Percentiles rank a stretch among this genome's conserved stretches.
Conservation (phyloP, 1,139 yeast genomes). For the Yamadazyma epiphylla region DNA sequence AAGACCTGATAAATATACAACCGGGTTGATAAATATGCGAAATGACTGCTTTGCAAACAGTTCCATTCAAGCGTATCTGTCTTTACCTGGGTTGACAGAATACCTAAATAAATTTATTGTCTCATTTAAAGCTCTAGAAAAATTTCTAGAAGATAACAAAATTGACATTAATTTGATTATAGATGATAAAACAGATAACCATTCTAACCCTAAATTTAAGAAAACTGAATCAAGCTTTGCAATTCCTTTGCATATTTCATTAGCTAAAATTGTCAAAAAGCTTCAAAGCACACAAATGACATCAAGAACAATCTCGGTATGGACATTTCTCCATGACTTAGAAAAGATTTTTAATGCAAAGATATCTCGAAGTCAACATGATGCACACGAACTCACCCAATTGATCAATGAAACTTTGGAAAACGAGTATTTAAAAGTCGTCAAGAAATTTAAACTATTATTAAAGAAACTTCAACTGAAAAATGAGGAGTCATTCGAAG, state of each 20-base stretch:
- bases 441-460: constrained; percentile 26
- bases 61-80: constrained; percentile 79
- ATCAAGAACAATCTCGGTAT: constrained; percentile 61
- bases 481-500: constrained; percentile 7
- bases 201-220: constrained; percentile 21
- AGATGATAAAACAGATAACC: constrained; percentile 1
- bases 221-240: constrained; percentile 24
- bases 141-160: constrained; percentile 19
- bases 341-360: constrained; percentile 76
- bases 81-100: constrained; percentile 59
- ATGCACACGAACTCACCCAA: constrained; percentile 90
- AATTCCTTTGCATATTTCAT: constrained; percentile 53
- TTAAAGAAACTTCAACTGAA: constrained; percentile 8
- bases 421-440: constrained; percentile 52
- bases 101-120: constrained; percentile 51
- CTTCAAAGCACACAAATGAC: constrained; percentile 62
- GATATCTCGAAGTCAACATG: constrained; percentile 83
- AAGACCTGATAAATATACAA: constrained; percentile 72
- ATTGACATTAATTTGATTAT: constrained; percentile 19
- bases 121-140: constrained; percentile 23
- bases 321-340: constrained; percentile 71
- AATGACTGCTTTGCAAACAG: constrained; percentile 94
- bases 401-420: constrained; percentile 74
- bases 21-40: constrained; percentile 76
- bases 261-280: constrained; percentile 50